phyloP scores from a whole-genome alignment of 306 rosid species.

The Citrullus amarus region DNA sequence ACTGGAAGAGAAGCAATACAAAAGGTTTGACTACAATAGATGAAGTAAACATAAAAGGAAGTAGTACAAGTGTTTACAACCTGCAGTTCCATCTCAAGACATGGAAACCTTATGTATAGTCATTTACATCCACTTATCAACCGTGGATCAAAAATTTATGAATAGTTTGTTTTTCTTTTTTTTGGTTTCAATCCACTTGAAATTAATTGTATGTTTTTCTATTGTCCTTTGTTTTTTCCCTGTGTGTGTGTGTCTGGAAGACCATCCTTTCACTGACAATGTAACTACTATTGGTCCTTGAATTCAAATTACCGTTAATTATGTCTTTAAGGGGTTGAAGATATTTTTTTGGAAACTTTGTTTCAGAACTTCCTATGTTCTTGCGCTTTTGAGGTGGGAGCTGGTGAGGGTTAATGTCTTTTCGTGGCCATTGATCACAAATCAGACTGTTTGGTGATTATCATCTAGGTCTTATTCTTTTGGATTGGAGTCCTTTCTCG shows the following conservation, averaged over 20 bases:
- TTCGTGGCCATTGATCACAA: no score
- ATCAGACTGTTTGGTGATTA: no score
- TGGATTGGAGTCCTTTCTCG: no score
- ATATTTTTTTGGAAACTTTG: neutral
- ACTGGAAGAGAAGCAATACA: slow-evolving; percentile 37
- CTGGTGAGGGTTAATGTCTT: no score
- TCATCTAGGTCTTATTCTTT: no score
- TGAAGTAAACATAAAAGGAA: neutral
- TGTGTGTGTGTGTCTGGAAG: neutral
- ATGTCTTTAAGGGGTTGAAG: neutral
- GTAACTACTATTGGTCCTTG: neutral
- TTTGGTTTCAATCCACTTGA: neutral
- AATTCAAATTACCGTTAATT: neutral
- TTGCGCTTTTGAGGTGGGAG: neutral
- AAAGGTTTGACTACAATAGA: neutral
- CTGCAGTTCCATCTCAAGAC: neutral
- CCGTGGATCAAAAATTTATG: neutral
- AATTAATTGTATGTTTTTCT: neutral
- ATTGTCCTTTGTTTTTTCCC: neutral
- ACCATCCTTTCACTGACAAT: neutral
- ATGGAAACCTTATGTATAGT: neutral
- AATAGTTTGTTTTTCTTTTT: neutral
- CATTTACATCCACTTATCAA: neutral
- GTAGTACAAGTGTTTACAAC: neutral
- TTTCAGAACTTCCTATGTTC: neutral